Base-by-base conservation (phyloP, 768 basidiomycete genomes). In the Lentinula sp. region DNA sequence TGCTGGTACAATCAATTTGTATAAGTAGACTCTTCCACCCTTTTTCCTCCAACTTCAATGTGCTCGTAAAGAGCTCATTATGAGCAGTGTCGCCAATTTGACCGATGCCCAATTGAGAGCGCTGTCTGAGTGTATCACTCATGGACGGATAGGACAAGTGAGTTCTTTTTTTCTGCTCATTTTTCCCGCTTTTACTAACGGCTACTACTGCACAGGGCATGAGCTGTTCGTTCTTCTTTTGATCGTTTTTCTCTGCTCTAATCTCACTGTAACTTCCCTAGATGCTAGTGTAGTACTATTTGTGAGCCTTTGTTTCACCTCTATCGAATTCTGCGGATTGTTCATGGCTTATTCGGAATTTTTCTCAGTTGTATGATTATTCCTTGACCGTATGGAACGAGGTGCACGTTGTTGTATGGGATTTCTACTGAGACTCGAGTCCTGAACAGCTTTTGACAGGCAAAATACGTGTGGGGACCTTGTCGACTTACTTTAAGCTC, bases 391-490 rank as follows among this genome's bases (percentile, higher is more conserved):
- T 65, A 42, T 58, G 53, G 55, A 60, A 63, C 49, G 64, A 65
- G 57, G 64, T 63, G n/a, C 9, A 41, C 18, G 5, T 56, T 16
- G 20, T 12, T 28, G 28, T 2, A 28, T 3, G 28, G 3, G 28
- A 2, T 28, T 28, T 28, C 3, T 3, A 3, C 28, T 28, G 2
- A 28, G 28, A 28, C 28, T 28, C 28, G 28, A 28, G 28, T 28
- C 28, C 28, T 49, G 12, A 6, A 7, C n/a, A 32, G n/a, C 8
- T 10, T 60, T 9, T 36, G 5, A 16, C 28, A 67, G 66, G 54
- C 61, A 20, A 63, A 51, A 18, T 62, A 63, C 52, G 41, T 66
- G 10, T 67, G 66, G 66, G 35, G 49, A 18, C 63, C 65, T 23
- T 32, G 60, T 36, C 54, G 55, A n/a, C 15, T 65, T 36, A 56